Evolutionary conservation across 805 yeast genomes (phyloP).

Genomic region (Lachancea lanzarotensis): DNA sequence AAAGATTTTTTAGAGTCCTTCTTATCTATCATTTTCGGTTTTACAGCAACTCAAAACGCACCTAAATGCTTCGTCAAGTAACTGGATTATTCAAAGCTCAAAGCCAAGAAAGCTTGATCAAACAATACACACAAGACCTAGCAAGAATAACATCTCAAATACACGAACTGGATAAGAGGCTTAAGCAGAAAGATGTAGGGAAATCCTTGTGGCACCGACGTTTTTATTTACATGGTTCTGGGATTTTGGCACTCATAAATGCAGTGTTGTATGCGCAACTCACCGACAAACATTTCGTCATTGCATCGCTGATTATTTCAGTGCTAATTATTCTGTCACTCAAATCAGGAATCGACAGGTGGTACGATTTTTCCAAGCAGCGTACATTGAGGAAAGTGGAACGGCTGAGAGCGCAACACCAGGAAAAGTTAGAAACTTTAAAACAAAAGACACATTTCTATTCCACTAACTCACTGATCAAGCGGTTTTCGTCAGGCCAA

Average conservation of each 20-base stretch:
- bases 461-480: conserved; percentile 65
- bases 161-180: conserved; percentile 21
- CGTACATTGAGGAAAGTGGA: conserved; percentile 23
- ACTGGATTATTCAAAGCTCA: conserved; percentile 3
- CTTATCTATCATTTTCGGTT: too few species aligned
- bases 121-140: conserved; percentile 26
- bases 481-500: conserved; percentile 51
- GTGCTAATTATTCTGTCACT: conserved; percentile 1
- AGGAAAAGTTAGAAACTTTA: conserved; percentile 54
- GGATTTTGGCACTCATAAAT: conserved; percentile 1
- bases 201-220: conserved; percentile 15
- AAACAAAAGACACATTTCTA: conserved; percentile 69
- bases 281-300: conserved; percentile 1
- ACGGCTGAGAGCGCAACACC: conserved; percentile 40
- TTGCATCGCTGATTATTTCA: background rate
- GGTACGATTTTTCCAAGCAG: conserved; percentile 6
- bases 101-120: conserved; percentile 17
- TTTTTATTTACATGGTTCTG: conserved; percentile 18
- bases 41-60: background rate
- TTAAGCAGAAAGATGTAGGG: conserved; percentile 17
- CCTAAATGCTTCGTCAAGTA: conserved; percentile 1
- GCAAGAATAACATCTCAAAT: conserved; percentile 24
- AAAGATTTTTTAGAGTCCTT: too few species aligned
- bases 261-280: conserved; percentile 1
- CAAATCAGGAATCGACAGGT: conserved; percentile 4